These are phyloP conservation scores for Hirschioporus abietinus DNA, from an alignment of 768 basidiomycete species.

Conservation along the genomic window DNA sequence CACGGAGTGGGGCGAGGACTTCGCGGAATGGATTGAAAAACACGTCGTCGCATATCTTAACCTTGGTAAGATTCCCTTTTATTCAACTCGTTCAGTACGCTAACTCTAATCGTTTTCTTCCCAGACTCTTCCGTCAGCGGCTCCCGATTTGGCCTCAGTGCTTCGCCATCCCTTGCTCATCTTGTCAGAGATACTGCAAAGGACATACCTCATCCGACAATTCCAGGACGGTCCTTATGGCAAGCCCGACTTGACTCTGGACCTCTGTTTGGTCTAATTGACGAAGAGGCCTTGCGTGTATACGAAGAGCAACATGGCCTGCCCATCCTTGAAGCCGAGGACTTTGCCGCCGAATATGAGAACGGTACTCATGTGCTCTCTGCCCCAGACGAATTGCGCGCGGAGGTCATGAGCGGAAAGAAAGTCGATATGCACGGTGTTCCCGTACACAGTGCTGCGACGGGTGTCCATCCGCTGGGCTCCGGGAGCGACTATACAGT, in stretches of 20 bases:
- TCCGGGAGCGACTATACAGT: slow-evolving; percentile 90
- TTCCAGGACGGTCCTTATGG: slow-evolving; percentile 65
- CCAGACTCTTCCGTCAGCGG: slow-evolving; percentile 60
- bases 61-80: slow-evolving; percentile 36
- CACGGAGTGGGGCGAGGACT: slow-evolving; percentile 95
- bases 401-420: slow-evolving; percentile 3
- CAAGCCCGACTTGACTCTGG: slow-evolving; percentile 65
- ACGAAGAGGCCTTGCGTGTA: slow-evolving; percentile 36
- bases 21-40: slow-evolving; percentile 69
- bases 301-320: slow-evolving; percentile 32
- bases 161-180: slow-evolving; percentile 80
- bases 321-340: slow-evolving; percentile 18
- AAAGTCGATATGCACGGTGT: background rate
- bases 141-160: slow-evolving; percentile 49
- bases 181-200: slow-evolving; percentile 64
- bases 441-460: slow-evolving; percentile 12
- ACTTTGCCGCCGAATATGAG: slow-evolving; percentile 18
- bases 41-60: slow-evolving; percentile 88
- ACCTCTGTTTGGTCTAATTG: slow-evolving; percentile 38
- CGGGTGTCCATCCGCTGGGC: slow-evolving; percentile 58
- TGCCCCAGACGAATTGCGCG: slow-evolving; percentile 4
- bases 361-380: background rate
- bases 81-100: slow-evolving; percentile 8
- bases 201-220: slow-evolving; percentile 69
- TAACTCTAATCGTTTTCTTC: background rate